Base-by-base conservation (phyloP, 345 rosid genomes). In the Lenwebbia sp. region DNA sequence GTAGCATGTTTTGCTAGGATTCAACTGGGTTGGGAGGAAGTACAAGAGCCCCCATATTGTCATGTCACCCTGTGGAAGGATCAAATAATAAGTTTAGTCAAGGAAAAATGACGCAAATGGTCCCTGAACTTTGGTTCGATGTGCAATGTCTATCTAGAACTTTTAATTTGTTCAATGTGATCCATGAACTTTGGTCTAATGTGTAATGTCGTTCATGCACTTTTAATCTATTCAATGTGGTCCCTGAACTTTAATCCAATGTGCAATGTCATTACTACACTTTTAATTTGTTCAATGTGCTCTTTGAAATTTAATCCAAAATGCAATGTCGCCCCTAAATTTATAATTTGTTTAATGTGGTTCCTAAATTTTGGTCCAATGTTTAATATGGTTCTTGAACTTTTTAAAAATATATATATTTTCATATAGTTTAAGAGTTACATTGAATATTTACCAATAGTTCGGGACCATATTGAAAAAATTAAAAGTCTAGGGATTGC, bases 291-390 rank as follows among this genome's bases (percentile, higher is more conserved):
- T 2, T 62, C 4, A 62, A 62, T 30, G 41, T 14, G 19, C 1
- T 6, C 47, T 6, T 7, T 44, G 5, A 7, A 44, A 1, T 44
- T 44, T 44, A 7, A 6, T 44, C 5, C 47, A 44, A 44, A 5
- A 7, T 17, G 40, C 4, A 60, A 60, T 28, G 19, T 28, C 4
- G 40, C 14, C 2, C 40, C 22, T 62, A 17, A 4, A 30, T 15
- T 10, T 23, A 4, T 62, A 15, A 30, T 62, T 30, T 62, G 2
- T 30, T 62, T 2, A 62, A 30, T 62, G 6, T 7, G 3, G 10
- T 62, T 15, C 23, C 0, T 62, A n/a, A n/a, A n/a, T n/a, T n/a
- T 30, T 62, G 5, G 5, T 15, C 0, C 5, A 21, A 2, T 62
- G 4, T 62, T 30, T 5, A 30, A 1, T 62, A 4, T 62, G 5